Evolutionary conservation across 371 early-diverging fungal genomes (phyloP).

Genomic region (Mucor plumbeus): DNA sequence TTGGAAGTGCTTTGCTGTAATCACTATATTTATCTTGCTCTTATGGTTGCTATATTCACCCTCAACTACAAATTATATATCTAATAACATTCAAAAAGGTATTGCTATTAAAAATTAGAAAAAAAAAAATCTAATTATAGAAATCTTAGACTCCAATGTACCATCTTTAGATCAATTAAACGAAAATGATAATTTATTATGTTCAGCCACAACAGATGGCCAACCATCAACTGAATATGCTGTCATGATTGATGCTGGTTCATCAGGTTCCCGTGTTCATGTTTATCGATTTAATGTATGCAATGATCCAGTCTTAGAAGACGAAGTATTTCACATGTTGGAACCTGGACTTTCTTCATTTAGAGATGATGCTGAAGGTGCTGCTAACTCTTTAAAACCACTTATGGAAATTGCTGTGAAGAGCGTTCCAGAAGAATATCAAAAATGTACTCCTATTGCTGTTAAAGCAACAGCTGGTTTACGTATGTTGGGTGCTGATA

Average conservation of each 20-base stretch:
- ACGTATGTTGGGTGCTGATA: conserved; percentile 70
- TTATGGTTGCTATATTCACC: conserved; percentile 22
- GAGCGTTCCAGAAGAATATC: conserved; percentile 56
- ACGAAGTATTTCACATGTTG: conserved; percentile 82
- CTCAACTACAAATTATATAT: background rate
- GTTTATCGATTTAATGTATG: conserved; percentile 88
- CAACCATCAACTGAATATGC: conserved; percentile 62
- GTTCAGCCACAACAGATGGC: conserved; percentile 60
- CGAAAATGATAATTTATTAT: conserved; percentile 32
- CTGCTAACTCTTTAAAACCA: conserved; percentile 77
- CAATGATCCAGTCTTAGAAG: conserved; percentile 65
- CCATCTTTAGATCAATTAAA: conserved; percentile 15
- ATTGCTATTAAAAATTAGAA: background rate
- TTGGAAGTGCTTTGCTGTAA: conserved; percentile 23
- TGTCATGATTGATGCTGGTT: conserved; percentile 93
- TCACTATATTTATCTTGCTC: conserved; percentile 12
- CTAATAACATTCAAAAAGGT: background rate
- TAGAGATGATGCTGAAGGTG: conserved; percentile 66
- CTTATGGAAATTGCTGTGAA: conserved; percentile 75
- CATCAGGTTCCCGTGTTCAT: conserved; percentile 95
- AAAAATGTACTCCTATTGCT: conserved; percentile 84
- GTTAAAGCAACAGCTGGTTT: conserved; percentile 96
- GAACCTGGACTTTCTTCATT: conserved; percentile 86
- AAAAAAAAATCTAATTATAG: background rate
- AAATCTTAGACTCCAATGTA: conserved; percentile 11